phyloP scores from a whole-genome alignment of 768 basidiomycete species.

The Boletellus emodensis region DNA sequence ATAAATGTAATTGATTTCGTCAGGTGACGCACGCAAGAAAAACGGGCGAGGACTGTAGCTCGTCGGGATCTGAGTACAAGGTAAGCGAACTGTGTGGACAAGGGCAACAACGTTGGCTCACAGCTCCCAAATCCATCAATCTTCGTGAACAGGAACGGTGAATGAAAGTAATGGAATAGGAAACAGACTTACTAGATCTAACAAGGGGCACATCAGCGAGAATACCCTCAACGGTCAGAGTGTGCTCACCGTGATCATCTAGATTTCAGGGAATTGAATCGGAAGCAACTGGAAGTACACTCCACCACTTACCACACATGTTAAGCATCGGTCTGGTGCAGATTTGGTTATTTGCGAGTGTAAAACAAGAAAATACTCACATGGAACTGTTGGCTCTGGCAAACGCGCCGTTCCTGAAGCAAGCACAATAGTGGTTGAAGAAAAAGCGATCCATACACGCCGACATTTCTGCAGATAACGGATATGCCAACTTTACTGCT shows the following conservation, averaged over 20 bases:
- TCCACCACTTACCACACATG: constrained; percentile 61
- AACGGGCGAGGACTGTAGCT: constrained; percentile 66
- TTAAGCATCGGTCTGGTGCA: constrained; percentile 78
- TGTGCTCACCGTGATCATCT: constrained; percentile 75
- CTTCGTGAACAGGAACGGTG: constrained; percentile 30
- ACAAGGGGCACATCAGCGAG: constrained; percentile 15
- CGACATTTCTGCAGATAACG: constrained; percentile 67
- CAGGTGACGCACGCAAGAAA: constrained; percentile 56
- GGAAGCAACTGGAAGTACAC: not conserved
- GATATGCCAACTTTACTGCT: constrained; percentile 53
- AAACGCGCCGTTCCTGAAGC: constrained; percentile 86
- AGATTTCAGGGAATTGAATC: not conserved
- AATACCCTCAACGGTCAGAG: not conserved
- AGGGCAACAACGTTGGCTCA: constrained; percentile 34
- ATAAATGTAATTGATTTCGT: not conserved
- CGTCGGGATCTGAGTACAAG: constrained; percentile 64
- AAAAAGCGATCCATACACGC: constrained; percentile 80
- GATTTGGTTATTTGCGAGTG: not conserved
- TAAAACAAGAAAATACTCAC: constrained; percentile 39
- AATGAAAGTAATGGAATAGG: not conserved
- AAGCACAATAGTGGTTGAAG: constrained; percentile 88
- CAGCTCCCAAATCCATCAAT: constrained; percentile 85
- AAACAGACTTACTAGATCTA: constrained; percentile 44
- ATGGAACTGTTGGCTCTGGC: constrained; percentile 88
- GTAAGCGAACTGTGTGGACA: not conserved